Base-by-base conservation (phyloP, 2,329 filamentous ascomycete genomes). In the Cordyceps pruinosa region DNA sequence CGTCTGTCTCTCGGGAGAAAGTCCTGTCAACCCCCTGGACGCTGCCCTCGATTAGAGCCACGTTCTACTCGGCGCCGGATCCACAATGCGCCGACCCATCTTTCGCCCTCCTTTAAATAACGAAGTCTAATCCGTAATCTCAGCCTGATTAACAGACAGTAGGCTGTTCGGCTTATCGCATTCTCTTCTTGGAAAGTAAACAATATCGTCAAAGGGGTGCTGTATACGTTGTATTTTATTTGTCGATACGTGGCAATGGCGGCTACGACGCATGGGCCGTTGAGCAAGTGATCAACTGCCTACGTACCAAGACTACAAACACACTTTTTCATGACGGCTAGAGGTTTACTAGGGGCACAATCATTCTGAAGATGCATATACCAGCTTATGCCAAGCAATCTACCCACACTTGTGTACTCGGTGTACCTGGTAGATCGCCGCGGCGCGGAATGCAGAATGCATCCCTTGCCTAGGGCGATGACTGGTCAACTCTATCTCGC, bases 61-160 rank as follows among this genome's bases (percentile, higher is more conserved):
- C 54, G 54, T 57, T 57, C 46, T 45, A 21, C 46, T 57, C 54
- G 54, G 54, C 54, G 28, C 37, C 54, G 54, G 54, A 26, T 57
- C 54, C 54, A 57, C 54, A 57, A 50, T 57, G 54, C 54, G 46
- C 54, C 46, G 54, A 45, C 35, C 54, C 37, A 44, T 44, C 37
- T 45, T 56, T 45, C 26, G 37, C 54, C 19, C 54, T 49, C 45
- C 54, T 39, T 49, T 49, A 39, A n/a, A 39, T 28, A 15, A n/a
- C n/a, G 4, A 17, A 47, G 34, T 56, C 44, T 56, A 56, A 54
- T 54, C 41, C n/a, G n/a, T n/a, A n/a, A n/a, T n/a, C n/a, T n/a
- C n/a, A n/a, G n/a, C n/a, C n/a, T n/a, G n/a, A n/a, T n/a, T n/a
- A n/a, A n/a, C n/a, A n/a, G n/a, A n/a, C n/a, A n/a, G n/a, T n/a